phyloP scores from a whole-genome alignment of 768 basidiomycete genomes.

The Podaxis sp. region DNA sequence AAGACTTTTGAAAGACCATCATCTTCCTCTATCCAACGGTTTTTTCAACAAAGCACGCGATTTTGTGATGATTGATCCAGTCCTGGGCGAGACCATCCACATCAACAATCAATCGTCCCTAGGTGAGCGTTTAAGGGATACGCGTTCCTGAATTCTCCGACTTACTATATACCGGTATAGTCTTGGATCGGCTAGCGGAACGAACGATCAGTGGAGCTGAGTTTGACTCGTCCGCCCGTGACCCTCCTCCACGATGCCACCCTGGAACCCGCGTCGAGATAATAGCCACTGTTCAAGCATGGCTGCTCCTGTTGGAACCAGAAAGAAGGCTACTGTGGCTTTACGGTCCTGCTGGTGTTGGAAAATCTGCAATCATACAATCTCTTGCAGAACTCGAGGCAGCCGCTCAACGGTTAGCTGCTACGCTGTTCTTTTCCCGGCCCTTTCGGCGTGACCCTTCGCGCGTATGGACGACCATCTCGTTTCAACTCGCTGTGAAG shows the following conservation, averaged over 20 bases:
- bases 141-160: no score
- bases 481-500: neutral
- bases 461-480: neutral
- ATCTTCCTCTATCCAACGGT: neutral
- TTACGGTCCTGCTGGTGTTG: slow-evolving; percentile 16
- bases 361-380: slow-evolving; percentile 20
- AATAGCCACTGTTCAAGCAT: neutral
- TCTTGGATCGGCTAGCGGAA: neutral
- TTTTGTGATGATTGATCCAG: neutral
- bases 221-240: slow-evolving; percentile 4
- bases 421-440: neutral
- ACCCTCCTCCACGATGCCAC: slow-evolving; percentile 14
- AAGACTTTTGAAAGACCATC: neutral
- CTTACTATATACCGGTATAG: neutral
- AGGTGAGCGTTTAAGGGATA: neutral
- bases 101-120: neutral
- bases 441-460: neutral
- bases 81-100: neutral
- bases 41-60: neutral
- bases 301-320: neutral
- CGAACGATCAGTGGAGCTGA: neutral
- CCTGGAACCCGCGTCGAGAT: slow-evolving; percentile 13
- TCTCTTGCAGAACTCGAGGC: slow-evolving; percentile 12
- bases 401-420: neutral
- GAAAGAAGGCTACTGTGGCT: slow-evolving; percentile 13